Evolutionary conservation across 352 stramenopile genomes (phyloP).

Genomic region (Pythium rishiriense): DNA sequence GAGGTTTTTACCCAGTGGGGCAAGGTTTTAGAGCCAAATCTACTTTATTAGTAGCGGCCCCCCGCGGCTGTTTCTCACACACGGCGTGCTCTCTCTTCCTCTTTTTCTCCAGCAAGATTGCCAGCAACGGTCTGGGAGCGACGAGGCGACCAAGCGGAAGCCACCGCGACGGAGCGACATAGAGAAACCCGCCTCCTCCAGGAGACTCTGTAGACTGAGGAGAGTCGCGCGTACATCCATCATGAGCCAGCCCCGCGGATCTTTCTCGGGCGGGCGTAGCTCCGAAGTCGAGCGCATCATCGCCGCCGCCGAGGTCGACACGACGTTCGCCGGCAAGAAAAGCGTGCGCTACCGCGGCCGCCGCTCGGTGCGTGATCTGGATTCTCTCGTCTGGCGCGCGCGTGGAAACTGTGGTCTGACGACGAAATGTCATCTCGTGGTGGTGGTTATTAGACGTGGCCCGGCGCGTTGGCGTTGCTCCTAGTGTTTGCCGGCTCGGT

Average conservation of each 20-base stretch:
- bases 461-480: slow-evolving; percentile 64
- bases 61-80: slow-evolving; percentile 8
- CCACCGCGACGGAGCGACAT: background rate
- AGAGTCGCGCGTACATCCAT: slow-evolving; percentile 5
- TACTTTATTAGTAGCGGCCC: slow-evolving; percentile 15
- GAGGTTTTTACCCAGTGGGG: slow-evolving; percentile 18
- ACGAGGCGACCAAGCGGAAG: slow-evolving; percentile 4
- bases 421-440: background rate
- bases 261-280: slow-evolving; percentile 49
- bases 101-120: background rate
- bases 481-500: slow-evolving; percentile 59
- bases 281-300: slow-evolving; percentile 86
- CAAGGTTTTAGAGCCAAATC: slow-evolving; percentile 14
- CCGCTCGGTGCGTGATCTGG: slow-evolving; percentile 62
- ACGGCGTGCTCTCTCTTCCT: background rate
- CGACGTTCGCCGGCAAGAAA: slow-evolving; percentile 80
- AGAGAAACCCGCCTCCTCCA: slow-evolving; percentile 17
- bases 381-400: background rate
- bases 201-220: background rate
- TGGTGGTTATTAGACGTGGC: slow-evolving; percentile 56
- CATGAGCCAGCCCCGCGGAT: slow-evolving; percentile 36
- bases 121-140: slow-evolving; percentile 2
- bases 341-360: slow-evolving; percentile 61
- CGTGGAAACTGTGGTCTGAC: background rate
- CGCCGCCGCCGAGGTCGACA: slow-evolving; percentile 74